These are phyloP conservation scores for Chlorophyllum brunneum DNA, from an alignment of 768 basidiomycete species.

Conservation along the genomic window DNA sequence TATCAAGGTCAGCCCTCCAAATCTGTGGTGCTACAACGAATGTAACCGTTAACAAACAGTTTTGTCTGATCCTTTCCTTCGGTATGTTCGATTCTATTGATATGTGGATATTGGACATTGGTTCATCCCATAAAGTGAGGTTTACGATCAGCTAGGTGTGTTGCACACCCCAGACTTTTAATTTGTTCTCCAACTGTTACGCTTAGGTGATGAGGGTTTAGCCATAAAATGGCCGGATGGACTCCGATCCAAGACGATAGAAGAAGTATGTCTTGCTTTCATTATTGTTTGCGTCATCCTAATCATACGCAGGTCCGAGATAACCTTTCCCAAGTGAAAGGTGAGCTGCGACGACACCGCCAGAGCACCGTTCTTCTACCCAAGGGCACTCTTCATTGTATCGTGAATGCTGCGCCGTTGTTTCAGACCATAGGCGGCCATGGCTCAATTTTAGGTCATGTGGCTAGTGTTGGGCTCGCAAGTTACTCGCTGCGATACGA, in stretches of 20 bases:
- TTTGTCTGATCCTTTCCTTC: constrained; percentile 66
- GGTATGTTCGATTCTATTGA: constrained; percentile 34
- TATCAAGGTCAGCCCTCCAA: constrained; percentile 59
- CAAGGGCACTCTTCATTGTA: constrained; percentile 40
- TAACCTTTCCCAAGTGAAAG: constrained; percentile 36
- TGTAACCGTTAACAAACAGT: constrained; percentile 33
- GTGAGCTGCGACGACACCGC: constrained; percentile 31
- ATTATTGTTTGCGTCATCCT: not conserved
- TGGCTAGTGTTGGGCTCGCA: constrained; percentile 6
- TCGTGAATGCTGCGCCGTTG: constrained; percentile 40
- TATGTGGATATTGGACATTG: not conserved
- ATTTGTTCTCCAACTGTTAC: not conserved
- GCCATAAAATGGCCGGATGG: constrained; percentile 20
- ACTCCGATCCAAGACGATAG: constrained; percentile 35
- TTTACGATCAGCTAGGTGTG: constrained; percentile 73
- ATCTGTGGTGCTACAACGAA: not conserved
- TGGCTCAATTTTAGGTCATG: not conserved
- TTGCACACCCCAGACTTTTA: not conserved
- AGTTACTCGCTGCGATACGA: constrained; percentile 11
- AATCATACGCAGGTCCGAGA: constrained; percentile 37
- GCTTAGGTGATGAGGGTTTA: constrained; percentile 29
- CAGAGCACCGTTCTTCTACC: constrained; percentile 39
- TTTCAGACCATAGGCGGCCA: constrained; percentile 9
- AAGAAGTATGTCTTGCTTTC: constrained; percentile 36
- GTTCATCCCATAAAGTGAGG: constrained; percentile 39